Evolutionary conservation across 257 asterid genomes (phyloP).

Genomic region (Fraxinus cuspidata): DNA sequence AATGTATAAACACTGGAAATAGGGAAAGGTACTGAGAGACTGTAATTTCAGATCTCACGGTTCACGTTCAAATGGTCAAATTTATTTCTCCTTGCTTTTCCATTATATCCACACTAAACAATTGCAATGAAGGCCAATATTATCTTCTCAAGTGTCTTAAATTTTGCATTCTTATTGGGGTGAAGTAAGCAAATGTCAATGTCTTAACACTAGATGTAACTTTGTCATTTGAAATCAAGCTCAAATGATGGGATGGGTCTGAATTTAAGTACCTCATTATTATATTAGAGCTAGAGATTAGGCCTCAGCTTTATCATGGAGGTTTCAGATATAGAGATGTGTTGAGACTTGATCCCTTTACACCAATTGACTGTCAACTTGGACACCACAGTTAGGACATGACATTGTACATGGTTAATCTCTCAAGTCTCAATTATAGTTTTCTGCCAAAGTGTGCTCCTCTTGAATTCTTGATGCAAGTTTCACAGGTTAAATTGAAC

Average conservation of each 20-base stretch:
- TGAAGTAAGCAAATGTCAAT: background rate
- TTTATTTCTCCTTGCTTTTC: background rate
- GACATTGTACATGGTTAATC: background rate
- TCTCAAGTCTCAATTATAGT: background rate
- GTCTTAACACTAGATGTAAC: background rate
- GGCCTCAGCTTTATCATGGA: background rate
- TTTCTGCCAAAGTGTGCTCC: slow-evolving; percentile 1
- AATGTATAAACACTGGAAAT: background rate
- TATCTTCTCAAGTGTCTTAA: background rate
- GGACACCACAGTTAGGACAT: slow-evolving; percentile 2
- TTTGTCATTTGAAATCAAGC: background rate
- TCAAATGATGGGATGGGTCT: background rate
- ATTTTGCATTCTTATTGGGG: background rate
- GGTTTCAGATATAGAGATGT: background rate
- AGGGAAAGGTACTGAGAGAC: background rate
- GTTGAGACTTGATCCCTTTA: background rate
- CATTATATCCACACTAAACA: background rate
- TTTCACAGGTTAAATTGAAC: slow-evolving; percentile 18
- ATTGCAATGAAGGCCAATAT: background rate
- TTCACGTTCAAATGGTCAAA: background rate
- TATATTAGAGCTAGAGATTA: background rate
- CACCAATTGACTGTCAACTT: slow-evolving; percentile 13
- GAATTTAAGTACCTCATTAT: background rate
- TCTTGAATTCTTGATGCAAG: slow-evolving; percentile 17
- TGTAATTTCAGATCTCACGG: background rate